phyloP scores from a whole-genome alignment of 768 basidiomycete genomes.

The Leucocoprinus leucothites region DNA sequence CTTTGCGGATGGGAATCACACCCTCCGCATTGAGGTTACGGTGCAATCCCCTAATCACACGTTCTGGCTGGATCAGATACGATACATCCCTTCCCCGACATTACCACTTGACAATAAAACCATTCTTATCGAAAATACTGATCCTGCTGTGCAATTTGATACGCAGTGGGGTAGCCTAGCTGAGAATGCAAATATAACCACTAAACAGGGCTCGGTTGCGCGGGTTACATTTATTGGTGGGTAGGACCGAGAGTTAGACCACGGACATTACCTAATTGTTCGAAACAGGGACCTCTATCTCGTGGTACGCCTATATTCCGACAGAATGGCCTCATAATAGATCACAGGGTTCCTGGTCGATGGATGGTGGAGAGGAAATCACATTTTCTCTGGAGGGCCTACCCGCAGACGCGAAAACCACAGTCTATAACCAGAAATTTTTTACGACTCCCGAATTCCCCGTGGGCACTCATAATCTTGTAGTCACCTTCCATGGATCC shows the following conservation, averaged over 20 bases:
- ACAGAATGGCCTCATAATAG: not conserved
- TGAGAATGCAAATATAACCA: constrained; percentile 18
- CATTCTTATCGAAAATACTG: constrained; percentile 17
- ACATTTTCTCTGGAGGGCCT: constrained; percentile 20
- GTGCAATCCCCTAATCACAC: constrained; percentile 13
- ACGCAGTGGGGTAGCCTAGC: constrained; percentile 20
- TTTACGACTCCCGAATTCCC: constrained; percentile 20
- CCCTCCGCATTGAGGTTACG: constrained; percentile 17
- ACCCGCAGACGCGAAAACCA: not conserved
- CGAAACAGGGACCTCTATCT: constrained; percentile 10
- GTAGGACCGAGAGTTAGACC: not conserved
- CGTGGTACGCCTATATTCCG: constrained; percentile 12
- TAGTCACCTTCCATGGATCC: constrained; percentile 19
- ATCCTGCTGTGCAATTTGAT: constrained; percentile 19
- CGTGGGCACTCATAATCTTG: constrained; percentile 20
- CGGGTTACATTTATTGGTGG: constrained; percentile 21
- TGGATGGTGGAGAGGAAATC: constrained; percentile 19
- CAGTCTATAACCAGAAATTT: constrained; percentile 21
- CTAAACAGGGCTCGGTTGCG: constrained; percentile 10
- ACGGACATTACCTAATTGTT: constrained; percentile 1
- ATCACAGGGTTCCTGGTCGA: constrained; percentile 13
- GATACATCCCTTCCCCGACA: constrained; percentile 22
- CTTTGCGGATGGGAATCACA: constrained; percentile 23
- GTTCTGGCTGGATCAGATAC: constrained; percentile 26
- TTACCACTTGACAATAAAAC: constrained; percentile 16